Evolutionary conservation across 129 eudicot genomes (phyloP).

Genomic region (Erigeron canadensis): DNA sequence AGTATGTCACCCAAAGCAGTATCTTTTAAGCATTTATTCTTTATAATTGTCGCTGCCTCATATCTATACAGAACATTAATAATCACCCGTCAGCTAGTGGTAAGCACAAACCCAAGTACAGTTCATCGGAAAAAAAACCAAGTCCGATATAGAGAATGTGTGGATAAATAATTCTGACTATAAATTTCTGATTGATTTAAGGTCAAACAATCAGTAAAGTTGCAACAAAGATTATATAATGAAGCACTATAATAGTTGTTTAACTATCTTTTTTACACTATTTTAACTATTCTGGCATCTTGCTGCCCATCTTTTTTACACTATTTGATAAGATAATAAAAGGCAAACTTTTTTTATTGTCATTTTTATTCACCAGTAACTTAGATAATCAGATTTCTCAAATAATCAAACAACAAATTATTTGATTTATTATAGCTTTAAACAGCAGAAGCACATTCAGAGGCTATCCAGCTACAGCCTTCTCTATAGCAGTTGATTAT

Average conservation of each 20-base stretch:
- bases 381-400: neutral
- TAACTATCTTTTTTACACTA: too few species aligned
- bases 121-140: too few species aligned
- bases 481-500: neutral
- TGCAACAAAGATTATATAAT: too few species aligned
- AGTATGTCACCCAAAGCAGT: conserved; percentile 72
- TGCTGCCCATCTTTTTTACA: neutral
- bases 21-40: conserved; percentile 68
- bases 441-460: too few species aligned
- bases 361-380: neutral
- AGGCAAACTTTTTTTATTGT: neutral
- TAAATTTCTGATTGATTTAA: too few species aligned
- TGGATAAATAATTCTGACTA: neutral
- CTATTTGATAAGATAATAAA: too few species aligned
- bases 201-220: too few species aligned
- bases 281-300: too few species aligned
- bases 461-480: neutral
- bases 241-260: too few species aligned
- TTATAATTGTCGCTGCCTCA: conserved; percentile 78
- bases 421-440: too few species aligned
- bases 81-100: neutral
- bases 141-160: neutral
- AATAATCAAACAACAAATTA: neutral
- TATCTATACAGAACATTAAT: conserved; percentile 43
- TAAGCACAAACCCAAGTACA: neutral